A percentile compares a stretch with the other conserved stretches of the same genome.
phyloP scores from a whole-genome alignment of 1,284 basidiomycete genomes.

The Ustilago shanxiensis region DNA sequence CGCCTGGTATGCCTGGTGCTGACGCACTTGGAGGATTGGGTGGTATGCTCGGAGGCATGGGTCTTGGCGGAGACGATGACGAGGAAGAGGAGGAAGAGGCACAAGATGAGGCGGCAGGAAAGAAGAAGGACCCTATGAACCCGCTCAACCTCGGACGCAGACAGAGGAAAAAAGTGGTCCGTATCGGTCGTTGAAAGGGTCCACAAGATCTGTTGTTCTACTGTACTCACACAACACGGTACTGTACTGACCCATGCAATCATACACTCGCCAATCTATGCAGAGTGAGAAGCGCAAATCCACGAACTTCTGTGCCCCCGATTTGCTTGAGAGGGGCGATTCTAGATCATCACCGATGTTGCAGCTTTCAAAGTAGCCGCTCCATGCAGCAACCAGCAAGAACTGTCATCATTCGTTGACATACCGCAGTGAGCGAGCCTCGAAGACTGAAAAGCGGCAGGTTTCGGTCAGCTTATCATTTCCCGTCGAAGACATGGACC shows the following conservation, averaged over 20 bases:
- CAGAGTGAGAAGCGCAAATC: neutral
- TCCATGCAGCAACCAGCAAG: too few relatives aligned
- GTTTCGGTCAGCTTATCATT: neutral
- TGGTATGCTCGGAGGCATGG: constrained; percentile 66
- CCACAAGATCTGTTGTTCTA: constrained; percentile 1
- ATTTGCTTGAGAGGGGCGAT: too few relatives aligned
- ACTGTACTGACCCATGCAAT: neutral
- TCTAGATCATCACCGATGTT: too few relatives aligned
- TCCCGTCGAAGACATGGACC: neutral
- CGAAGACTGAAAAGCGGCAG: neutral
- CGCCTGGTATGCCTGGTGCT: constrained; percentile 42
- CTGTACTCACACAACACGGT: too few relatives aligned
- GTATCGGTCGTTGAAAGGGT: constrained; percentile 58
- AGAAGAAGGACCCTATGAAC: constrained; percentile 52
- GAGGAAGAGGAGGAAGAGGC: constrained; percentile 53
- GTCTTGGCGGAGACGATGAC: constrained; percentile 64
- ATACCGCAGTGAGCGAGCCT: neutral
- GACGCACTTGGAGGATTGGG: constrained; percentile 61
- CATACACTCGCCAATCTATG: neutral
- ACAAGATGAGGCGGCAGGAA: constrained; percentile 34
- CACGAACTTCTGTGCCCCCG: too few relatives aligned
- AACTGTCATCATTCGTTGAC: too few relatives aligned
- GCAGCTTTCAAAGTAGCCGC: too few relatives aligned
- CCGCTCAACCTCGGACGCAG: constrained; percentile 57
- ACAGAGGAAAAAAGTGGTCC: constrained; percentile 65